Conservation (phyloP, 768 basidiomycete genomes). For the Aureoboletus auriporus region DNA sequence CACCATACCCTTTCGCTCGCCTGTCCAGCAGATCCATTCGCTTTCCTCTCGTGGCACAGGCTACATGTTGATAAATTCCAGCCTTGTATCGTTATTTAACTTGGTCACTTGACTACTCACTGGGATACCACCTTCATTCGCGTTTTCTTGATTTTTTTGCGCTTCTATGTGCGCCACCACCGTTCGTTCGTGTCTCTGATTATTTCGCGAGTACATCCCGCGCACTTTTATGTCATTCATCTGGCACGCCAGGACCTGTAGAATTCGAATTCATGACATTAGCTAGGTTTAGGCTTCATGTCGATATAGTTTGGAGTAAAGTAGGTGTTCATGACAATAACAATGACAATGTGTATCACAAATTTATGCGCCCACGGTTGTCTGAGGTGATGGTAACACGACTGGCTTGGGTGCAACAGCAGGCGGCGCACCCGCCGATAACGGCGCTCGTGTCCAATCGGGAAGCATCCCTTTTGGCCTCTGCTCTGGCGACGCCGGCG, state of each 20-base stretch:
- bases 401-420: slow-evolving; percentile 29
- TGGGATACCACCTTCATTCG: slow-evolving; percentile 3
- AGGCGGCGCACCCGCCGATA: slow-evolving; percentile 62
- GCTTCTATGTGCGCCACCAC: slow-evolving; percentile 1
- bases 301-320: background rate
- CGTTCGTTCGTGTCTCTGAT: background rate
- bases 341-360: background rate
- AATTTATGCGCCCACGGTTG: slow-evolving; percentile 33
- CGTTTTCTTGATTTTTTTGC: background rate
- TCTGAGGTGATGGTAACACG: slow-evolving; percentile 17
- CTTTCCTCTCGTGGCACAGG: slow-evolving; percentile 9
- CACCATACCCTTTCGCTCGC: background rate
- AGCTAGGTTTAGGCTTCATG: slow-evolving; percentile 1
- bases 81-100: background rate
- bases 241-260: background rate
- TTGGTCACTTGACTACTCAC: background rate
- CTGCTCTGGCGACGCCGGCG: slow-evolving; percentile 21
- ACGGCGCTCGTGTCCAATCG: slow-evolving; percentile 73
- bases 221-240: background rate
- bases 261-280: too few species aligned
- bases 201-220: background rate
- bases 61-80: background rate
- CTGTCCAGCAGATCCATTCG: slow-evolving; percentile 3
- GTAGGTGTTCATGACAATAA: slow-evolving; percentile 7
- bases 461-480: slow-evolving; percentile 52